phyloP scores from a whole-genome alignment of 768 basidiomycete genomes.

The Termitomyces sp. region DNA sequence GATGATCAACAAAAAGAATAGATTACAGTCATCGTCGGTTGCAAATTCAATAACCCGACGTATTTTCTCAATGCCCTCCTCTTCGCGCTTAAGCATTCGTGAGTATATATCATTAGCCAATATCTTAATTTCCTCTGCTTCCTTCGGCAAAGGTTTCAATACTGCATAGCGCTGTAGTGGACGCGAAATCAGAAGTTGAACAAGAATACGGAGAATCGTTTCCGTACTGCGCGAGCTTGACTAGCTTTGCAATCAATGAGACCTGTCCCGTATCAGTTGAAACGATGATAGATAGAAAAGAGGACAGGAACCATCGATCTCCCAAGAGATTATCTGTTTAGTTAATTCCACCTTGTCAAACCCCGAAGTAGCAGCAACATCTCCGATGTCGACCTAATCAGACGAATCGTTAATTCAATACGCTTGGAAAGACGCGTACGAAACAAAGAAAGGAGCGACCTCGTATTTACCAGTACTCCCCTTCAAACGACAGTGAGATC shows the following conservation, averaged over 20 bases:
- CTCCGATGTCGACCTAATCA: slow-evolving; percentile 8
- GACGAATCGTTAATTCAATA: neutral
- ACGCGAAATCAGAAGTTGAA: neutral
- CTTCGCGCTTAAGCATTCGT: slow-evolving; percentile 13
- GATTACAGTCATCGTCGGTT: slow-evolving; percentile 13
- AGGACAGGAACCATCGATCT: slow-evolving; percentile 6
- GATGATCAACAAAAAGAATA: neutral
- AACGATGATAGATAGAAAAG: neutral
- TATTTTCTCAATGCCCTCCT: slow-evolving; percentile 9
- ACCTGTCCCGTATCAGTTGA: neutral
- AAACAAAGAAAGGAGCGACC: neutral
- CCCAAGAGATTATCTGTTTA: slow-evolving; percentile 13
- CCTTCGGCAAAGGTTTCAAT: slow-evolving; percentile 7
- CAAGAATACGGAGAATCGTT: neutral
- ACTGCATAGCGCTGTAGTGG: slow-evolving; percentile 9
- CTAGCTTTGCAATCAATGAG: slow-evolving; percentile 10
- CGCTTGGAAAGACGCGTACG: neutral
- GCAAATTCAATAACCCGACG: slow-evolving; percentile 12
- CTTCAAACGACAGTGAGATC: slow-evolving; percentile 7
- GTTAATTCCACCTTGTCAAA: slow-evolving; percentile 7
- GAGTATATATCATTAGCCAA: slow-evolving; percentile 5
- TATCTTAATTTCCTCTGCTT: slow-evolving; percentile 5
- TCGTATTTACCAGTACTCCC: slow-evolving; percentile 12
- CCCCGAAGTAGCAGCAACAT: slow-evolving; percentile 3
- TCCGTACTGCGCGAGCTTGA: slow-evolving; percentile 12